Evolutionary conservation across 2,329 filamentous ascomycete species (phyloP), one percentile per base, ranked within the genome.

Genomic region (Orbilia oligospora): DNA sequence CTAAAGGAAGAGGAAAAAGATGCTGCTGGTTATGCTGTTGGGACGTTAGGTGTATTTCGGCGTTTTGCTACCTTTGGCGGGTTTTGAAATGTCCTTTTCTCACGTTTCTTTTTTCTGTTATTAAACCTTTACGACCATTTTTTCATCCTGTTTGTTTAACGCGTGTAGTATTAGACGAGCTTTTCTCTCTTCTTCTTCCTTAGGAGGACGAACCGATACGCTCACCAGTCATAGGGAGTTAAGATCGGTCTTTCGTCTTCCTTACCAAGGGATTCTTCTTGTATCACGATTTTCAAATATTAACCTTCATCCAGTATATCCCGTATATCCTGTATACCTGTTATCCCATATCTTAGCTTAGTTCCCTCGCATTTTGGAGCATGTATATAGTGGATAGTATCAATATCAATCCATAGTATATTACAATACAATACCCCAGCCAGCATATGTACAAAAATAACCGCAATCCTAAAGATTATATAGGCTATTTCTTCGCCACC

Each of bases 221-320:
- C 73, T 77, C 73, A 76, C 72, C 72, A 76, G 61, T 16, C 30
- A 76, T 76, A 27, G 72, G 72, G 72, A 76, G 72, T 76, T 64
- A 49, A 76, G 72, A 61, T 70, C 61, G 38, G 49, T 33, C 38
- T 41, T 41, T 41, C 36, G 41, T 68, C 33, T 46, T 20, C 12
- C 14, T 20, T 20, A 27, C 30, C 14, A n/a, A 41, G 38, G 38
- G 14, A 41, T 41, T n/a, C 2, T 41, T n/a, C 12, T 16, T 41
- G 14, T 41, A 41, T 3, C 12, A 41, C 12, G 38, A 16, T 41
- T 41, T 12, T 36, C 48, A n/a, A 22, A 30, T 53, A 53, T 24
- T 10, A 53, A 53, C 14, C n/a, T 22, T 41, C 38, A 41, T 5
- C 36, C 36, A 10, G 12, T 9, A 10, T 14, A n/a, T n/a, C n/a